Evolutionary conservation across 1,139 yeast genomes (phyloP).

Genomic region (Trichomonascaceae sp.): DNA sequence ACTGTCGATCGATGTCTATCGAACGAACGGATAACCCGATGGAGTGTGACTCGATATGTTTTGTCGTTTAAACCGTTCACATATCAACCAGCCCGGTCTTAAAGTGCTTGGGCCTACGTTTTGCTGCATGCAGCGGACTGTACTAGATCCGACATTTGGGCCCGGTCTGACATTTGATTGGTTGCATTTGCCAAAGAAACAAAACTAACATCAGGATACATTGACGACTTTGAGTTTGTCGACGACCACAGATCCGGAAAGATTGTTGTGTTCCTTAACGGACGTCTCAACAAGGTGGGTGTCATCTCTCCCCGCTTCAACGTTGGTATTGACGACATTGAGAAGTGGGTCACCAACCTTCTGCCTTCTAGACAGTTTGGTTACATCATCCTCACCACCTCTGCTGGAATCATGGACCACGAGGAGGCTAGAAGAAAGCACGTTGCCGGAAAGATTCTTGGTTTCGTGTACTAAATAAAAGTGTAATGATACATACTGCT

Average conservation of each 20-base stretch:
- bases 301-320: slow-evolving; percentile 97
- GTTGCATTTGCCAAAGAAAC: too few species aligned
- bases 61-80: too few species aligned
- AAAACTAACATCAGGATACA: slow-evolving; percentile 77
- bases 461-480: slow-evolving; percentile 75
- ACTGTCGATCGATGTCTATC: slow-evolving; percentile 2
- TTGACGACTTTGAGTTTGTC: slow-evolving; percentile 96
- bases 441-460: slow-evolving; percentile 95
- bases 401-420: slow-evolving; percentile 99
- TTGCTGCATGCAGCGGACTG: too few species aligned
- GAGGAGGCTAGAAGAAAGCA: slow-evolving; percentile 99
- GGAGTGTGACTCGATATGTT: slow-evolving; percentile 74
- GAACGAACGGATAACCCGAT: slow-evolving; percentile 79
- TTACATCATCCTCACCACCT: slow-evolving; percentile 91
- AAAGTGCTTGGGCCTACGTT: too few species aligned
- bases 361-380: slow-evolving; percentile 99
- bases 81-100: too few species aligned
- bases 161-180: too few species aligned
- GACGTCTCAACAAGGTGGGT: slow-evolving; percentile 98
- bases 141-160: too few species aligned
- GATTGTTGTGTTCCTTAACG: slow-evolving; percentile 91
- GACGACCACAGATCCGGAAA: slow-evolving; percentile 99
- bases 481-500: too few species aligned
- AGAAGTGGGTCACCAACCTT: slow-evolving; percentile 96
- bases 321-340: slow-evolving; percentile 85